A percentile compares a stretch with the other conserved stretches of the same genome.
phyloP scores from a whole-genome alignment of 2,329 filamentous ascomycete genomes.

The Ophiocordyceps camponoti-rufipedis region DNA sequence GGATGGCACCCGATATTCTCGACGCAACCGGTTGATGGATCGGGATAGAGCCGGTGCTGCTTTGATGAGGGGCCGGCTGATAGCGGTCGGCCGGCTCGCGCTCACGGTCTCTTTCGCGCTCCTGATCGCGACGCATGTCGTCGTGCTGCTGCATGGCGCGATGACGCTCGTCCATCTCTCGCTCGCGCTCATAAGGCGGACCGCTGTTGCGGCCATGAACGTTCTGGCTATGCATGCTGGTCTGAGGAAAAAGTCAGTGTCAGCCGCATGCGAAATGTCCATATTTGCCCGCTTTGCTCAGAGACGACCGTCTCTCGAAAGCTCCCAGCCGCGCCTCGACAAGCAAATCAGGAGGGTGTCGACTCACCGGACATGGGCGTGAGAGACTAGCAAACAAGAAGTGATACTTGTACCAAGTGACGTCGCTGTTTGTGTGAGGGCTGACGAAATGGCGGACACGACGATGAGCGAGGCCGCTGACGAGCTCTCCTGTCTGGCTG shows the following conservation, averaged over 20 bases:
- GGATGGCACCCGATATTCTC: constrained; percentile 62
- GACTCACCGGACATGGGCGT: background rate
- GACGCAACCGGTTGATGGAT: constrained; percentile 90
- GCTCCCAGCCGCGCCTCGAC: background rate
- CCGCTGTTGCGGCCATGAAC: constrained; percentile 20
- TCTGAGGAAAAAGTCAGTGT: constrained; percentile 1
- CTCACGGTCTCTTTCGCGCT: constrained; percentile 43
- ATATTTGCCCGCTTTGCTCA: background rate
- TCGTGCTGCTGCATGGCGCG: constrained; percentile 27
- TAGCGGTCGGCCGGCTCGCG: constrained; percentile 48
- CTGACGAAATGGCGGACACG: too few species aligned
- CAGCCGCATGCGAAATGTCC: background rate
- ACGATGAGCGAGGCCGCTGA: too few species aligned
- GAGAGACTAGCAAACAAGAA: background rate
- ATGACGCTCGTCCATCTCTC: constrained; percentile 29
- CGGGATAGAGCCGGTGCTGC: constrained; percentile 71
- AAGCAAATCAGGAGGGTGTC: background rate
- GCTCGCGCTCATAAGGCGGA: constrained; percentile 27
- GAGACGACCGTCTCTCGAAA: background rate
- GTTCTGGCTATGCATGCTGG: constrained; percentile 28
- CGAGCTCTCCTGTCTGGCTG: background rate
- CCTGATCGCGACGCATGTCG: constrained; percentile 30
- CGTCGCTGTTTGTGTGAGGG: too few species aligned
- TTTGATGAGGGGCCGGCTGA: constrained; percentile 59
- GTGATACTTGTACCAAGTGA: too few species aligned